Base-by-base conservation (phyloP, 2,329 filamentous ascomycete species). In the Fusarium citri region DNA sequence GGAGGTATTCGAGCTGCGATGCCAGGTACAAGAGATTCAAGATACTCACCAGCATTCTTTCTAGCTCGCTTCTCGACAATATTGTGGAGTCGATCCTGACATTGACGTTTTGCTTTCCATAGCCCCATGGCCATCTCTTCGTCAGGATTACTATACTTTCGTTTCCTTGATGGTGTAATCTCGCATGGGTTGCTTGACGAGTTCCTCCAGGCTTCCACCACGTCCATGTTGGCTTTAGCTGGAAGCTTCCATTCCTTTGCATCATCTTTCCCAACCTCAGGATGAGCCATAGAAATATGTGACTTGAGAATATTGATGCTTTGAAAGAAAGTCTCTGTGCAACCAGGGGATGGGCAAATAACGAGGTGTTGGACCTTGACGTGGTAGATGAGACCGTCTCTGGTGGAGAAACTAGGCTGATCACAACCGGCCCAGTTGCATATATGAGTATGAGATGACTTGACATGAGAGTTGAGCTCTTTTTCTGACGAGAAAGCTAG, bases 291-390 rank as follows among this genome's bases (percentile, higher is more conserved):
- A 26, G 75, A 66, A 15, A 84, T 67, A 57, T 84, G 83, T 6
- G 77, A 77, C 25, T 77, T 74, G 3, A 84, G 71, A 6, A 79
- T 61, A n/a, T 78, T 78, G 8, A 68, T 71, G 41, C 56, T 79
- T n/a, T 72, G 68, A 40, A 83, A 82, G 1, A 72, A 67, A n/a
- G 71, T 72, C 51, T 83, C 80, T 34, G 75, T 72, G 57, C 83
- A 84, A 1, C 78, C 80, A 1, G 75, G 68, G 2, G 78, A 76
- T 0, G 83, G 83, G 30, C 83, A 84, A 26, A 81, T 71, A 28
- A 84, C 76, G 14, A 84, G 75, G 61, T 84, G 83, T 48, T 83
- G 79, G 22, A 75, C 74, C 58, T 84, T 82, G 41, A 84, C 81
- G 60, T 84, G 83, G 74, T 82, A 80, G 18, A 79, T 76, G 31